Evolutionary conservation across 2,329 filamentous ascomycete genomes (phyloP), one percentile per base, ranked within the genome.

Genomic region (Exophiala lecanii-corni): DNA sequence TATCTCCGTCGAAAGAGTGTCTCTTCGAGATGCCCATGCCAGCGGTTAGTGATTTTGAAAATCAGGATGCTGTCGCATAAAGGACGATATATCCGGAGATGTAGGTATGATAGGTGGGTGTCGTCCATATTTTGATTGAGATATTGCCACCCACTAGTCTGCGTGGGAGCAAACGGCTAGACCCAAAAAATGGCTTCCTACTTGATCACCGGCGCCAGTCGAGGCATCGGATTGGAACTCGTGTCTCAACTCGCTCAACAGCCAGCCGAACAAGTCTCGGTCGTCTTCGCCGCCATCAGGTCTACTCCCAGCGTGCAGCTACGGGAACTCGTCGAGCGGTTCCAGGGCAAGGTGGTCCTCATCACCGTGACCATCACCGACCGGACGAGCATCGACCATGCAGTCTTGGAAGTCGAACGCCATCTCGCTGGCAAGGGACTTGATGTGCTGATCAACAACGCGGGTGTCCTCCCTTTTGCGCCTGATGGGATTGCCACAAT

Each of bases 391-490:
- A 57, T 70, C 6, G 50, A 64, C 23, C 44, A 59, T 9, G 70
- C 67, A 0, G 65, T 54, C 1, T 39, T 38, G 0, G 44, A 55
- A 9, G 62, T 70, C 2, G 62, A 68, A 20, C 33, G 39, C 4
- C 50, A 50, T 2, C 49, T 71, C 0, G 44, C 25, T 9, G 66
- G 59, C 3, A 60, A 59, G 9, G 69, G 68, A 0, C 55, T 74
- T 0, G 71, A 74, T 49, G 63, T 72, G 5, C 43, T 74, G 17
- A 62, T 71, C 45, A 72, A 72, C 55, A 72, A 72, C 55, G 69
- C 66, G 0, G 69, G 67, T 1, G 46, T 62, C 15, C 48, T 54
- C 41, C 21, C 21, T 16, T 9, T 36, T 9, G 15, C 30, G 5
- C 20, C 36, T 5, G 31, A 30, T 5, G 45, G 45, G 2, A 38